Base-by-base conservation (phyloP, 495 filamentous ascomycete genomes). In the Endocarpon pusillum region DNA sequence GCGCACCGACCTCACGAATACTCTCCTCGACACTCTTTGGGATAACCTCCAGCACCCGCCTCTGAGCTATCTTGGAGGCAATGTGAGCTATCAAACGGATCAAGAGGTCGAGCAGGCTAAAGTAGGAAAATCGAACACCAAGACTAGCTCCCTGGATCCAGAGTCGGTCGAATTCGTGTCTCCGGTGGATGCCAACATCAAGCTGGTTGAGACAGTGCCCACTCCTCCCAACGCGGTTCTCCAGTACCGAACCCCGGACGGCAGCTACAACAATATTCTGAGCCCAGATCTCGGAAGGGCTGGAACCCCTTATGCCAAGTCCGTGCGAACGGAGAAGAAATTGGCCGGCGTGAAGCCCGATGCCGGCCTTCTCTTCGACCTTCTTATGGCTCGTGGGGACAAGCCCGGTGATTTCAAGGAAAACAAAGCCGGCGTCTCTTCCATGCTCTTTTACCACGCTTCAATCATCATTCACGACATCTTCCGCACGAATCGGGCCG, bases 11-110 rank as follows among this genome's bases (percentile, higher is more conserved):
- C 59, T 86, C 34, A 85, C 75, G 18, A 76, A 78, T 42, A 49
- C 52, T 15, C 81, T 86, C 52, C 51, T 86, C 35, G 64, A 70
- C 34, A 66, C 77, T 52, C 68, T 84, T 0, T 86, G 77, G 76
- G 53, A 69, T 37, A 68, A 68, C 2, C 41, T 66, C 39, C 61
- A 62, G 21, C 63, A 68, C 42, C 64, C 65, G 12, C 62, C 64
- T 24, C 54, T 68, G n/a, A n/a, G n/a, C n/a, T n/a, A n/a, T n/a
- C n/a, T n/a, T n/a, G n/a, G n/a, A n/a, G n/a, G n/a, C n/a, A n/a
- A n/a, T n/a, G n/a, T n/a, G n/a, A n/a, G n/a, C n/a, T n/a, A n/a
- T n/a, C n/a, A n/a, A n/a, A n/a, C n/a, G n/a, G n/a, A n/a, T n/a
- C n/a, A n/a, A n/a, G n/a, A n/a, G n/a, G n/a, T n/a, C n/a, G n/a